Conservation (phyloP, 176 grass and related monocot species). For the Sorghum bicolor region Sorghum_bicolor_NCBIv3 NC_012873.2:56394001-56394500, state of each 20-base stretch:
- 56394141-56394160: not conserved
- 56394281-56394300: conserved; percentile 97
- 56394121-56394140: not conserved
- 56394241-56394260: conserved; percentile 87
- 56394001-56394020: not conserved
- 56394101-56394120: not conserved
- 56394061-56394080: not conserved
- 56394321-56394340: conserved; percentile 99
- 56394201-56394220: not conserved
- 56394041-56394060: not conserved
- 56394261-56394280: conserved; percentile 92
- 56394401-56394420: conserved; percentile 20
- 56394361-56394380: not conserved
- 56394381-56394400: not conserved
- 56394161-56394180: not conserved
- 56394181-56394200: not conserved
- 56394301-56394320: conserved; percentile 94
- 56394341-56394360: conserved; percentile 69
- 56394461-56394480: conserved; percentile 94
- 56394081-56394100: not conserved
- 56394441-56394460: conserved; percentile 92
- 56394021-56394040: not conserved
- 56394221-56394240: conserved; percentile 43
- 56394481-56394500: conserved; percentile 94
- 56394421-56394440: conserved; percentile 42